Conservation (phyloP, 345 rosid species). For the Salix purpurea region DNA sequence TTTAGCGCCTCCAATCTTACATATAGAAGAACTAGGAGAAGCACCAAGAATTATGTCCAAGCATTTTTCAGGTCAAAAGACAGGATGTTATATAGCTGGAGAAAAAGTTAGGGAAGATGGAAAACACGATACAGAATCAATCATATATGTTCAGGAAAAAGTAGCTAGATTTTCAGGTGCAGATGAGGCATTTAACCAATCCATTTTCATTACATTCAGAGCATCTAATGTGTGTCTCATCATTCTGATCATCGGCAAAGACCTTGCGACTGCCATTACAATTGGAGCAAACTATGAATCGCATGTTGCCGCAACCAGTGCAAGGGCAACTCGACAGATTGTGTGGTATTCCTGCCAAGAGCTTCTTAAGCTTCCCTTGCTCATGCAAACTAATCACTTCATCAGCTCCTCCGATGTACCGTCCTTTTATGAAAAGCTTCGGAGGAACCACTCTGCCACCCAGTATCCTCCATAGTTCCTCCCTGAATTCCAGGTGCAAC, state of each 20-base stretch:
- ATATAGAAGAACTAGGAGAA: not conserved
- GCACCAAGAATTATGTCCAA: not conserved
- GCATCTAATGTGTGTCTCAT: constrained; percentile 44
- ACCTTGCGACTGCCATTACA: constrained; percentile 76
- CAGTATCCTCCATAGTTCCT: constrained; percentile 62
- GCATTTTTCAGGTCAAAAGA: not conserved
- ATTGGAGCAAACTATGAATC: constrained; percentile 60
- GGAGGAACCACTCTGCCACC: constrained; percentile 63
- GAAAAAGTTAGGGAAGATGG: not conserved
- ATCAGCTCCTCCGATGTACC: constrained; percentile 81
- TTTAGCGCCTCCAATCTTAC: not conserved
- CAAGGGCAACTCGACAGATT: constrained; percentile 30
- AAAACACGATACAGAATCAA: not conserved
- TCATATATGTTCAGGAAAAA: not conserved
- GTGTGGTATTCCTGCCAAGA: constrained; percentile 49
- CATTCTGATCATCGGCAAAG: constrained; percentile 22
- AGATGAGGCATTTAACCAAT: constrained; percentile 56
- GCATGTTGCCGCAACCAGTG: constrained; percentile 42
- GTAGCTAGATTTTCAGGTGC: constrained; percentile 36
- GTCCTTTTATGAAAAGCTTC: constrained; percentile 70
- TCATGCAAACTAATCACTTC: constrained; percentile 68
- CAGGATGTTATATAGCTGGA: not conserved
- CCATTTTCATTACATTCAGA: constrained; percentile 82
- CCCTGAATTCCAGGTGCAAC: constrained; percentile 65
- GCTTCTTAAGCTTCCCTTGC: constrained; percentile 73